Evolutionary conservation across 2,329 filamentous ascomycete genomes (phyloP).

Genomic region (Parastagonospora nodorum): DNA sequence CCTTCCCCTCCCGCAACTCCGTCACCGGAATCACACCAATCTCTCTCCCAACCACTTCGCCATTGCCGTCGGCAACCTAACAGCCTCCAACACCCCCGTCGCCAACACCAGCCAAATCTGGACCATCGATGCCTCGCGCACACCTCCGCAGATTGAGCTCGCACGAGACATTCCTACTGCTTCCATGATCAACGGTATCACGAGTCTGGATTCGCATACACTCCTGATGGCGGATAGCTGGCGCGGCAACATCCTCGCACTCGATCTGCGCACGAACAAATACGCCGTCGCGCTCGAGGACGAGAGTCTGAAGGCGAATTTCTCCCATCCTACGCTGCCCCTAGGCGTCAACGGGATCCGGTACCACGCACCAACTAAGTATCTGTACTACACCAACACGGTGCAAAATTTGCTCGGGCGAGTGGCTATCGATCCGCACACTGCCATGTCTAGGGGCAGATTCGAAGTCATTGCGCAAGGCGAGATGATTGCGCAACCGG

Average conservation of each 20-base stretch:
- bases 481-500: slow-evolving; percentile 6
- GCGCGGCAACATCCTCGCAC: slow-evolving; percentile 17
- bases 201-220: slow-evolving; percentile 15
- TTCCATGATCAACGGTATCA: slow-evolving; percentile 29
- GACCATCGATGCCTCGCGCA: slow-evolving; percentile 17
- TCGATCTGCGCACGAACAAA: slow-evolving; percentile 14
- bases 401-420: slow-evolving; percentile 12
- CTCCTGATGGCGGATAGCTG: slow-evolving; percentile 31
- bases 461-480: slow-evolving; percentile 10
- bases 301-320: slow-evolving; percentile 12
- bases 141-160: neutral
- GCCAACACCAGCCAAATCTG: slow-evolving; percentile 19
- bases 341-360: slow-evolving; percentile 33
- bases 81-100: slow-evolving; percentile 3
- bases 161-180: neutral
- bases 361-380: neutral
- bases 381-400: slow-evolving; percentile 29
- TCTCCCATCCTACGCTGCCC: slow-evolving; percentile 4
- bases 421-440: slow-evolving; percentile 14
- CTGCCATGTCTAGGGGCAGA: slow-evolving; percentile 3
- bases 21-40: slow-evolving; percentile 48
- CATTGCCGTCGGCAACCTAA: slow-evolving; percentile 29
- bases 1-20: slow-evolving; percentile 27
- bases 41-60: slow-evolving; percentile 40
- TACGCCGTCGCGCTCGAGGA: slow-evolving; percentile 16